Percentiles rank a stretch among this genome's conserved stretches.
These are phyloP conservation scores for Phytophthora syringae DNA, from an alignment of 352 stramenopile species.

Conservation along the genomic window DNA sequence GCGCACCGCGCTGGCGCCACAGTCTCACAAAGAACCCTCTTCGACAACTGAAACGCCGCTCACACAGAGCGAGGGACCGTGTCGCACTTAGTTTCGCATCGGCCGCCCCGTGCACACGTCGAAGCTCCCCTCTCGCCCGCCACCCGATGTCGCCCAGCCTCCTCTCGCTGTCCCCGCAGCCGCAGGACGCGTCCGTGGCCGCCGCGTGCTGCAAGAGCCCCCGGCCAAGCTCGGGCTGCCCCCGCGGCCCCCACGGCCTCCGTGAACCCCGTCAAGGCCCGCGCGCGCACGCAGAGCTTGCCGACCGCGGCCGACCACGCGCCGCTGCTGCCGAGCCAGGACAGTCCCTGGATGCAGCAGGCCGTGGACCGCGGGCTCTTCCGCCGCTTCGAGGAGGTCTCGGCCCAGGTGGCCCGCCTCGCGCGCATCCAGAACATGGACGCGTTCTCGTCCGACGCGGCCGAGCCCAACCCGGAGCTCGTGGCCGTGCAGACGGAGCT, in stretches of 20 bases:
- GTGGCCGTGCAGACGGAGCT: conserved; percentile 51
- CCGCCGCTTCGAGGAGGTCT: conserved; percentile 63
- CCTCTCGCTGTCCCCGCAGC: conserved; percentile 27
- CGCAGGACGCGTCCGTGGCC: conserved; percentile 13
- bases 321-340: conserved; percentile 6
- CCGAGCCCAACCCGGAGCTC: conserved; percentile 42
- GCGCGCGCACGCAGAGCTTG: conserved; percentile 43
- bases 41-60: conserved; percentile 21
- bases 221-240: conserved; percentile 14
- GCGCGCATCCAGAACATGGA: conserved; percentile 45
- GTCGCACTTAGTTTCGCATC: conserved; percentile 33
- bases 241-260: conserved; percentile 18
- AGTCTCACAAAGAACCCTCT: conserved; percentile 23
- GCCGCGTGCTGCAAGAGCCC: neutral
- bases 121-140: conserved; percentile 2
- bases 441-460: conserved; percentile 16
- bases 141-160: conserved; percentile 34
- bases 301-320: conserved; percentile 12
- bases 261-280: conserved; percentile 22
- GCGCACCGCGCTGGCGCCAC: neutral
- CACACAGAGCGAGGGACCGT: too few species aligned
- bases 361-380: conserved; percentile 67
- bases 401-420: conserved; percentile 50
- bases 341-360: conserved; percentile 31
- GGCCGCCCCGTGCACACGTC: conserved; percentile 11